Base-by-base conservation (phyloP, 139 green algal species). In the Desmodesmus armatus region DNA sequence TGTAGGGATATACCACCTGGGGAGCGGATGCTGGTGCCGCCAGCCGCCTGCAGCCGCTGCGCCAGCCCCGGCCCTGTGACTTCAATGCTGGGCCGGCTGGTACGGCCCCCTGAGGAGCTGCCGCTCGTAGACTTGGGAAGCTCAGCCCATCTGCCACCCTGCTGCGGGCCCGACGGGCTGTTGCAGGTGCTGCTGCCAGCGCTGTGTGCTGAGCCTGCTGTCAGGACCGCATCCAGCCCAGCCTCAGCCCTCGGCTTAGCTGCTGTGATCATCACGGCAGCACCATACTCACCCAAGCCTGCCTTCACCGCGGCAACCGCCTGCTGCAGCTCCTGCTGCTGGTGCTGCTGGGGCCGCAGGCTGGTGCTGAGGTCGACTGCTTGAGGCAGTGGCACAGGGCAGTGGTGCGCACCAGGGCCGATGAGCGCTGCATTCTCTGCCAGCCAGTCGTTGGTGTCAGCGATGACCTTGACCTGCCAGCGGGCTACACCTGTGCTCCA, bases 391-490 rank as follows among this genome's bases (percentile, higher is more conserved):
- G 74, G 74, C 3, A 81, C 37, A 25, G 23, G 33, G 13, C 6
- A 19, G 21, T 51, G 33, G 3, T 21, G 49, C 40, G 51, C 1
- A 35, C 19, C 51, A 37, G 49, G 11, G 33, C 29, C 33, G 9
- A 77, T n/a, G 6, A 78, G 25, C 33, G 13, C 15, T 25, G 47
- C 80, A 47, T 78, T 85, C 9, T 0, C 39, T 5, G 44, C 66
- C 31, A 85, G 33, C 66, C 65, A 69, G 33, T 29, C 67, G 35
- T 85, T 85, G 33, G 44, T 72, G 33, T 85, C 80, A 3, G 29
- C n/a, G 0, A 49, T 78, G 0, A 78, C 66, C 25, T 78, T 77
- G 44, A 49, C 80, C 47, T 69, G 43, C 44, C 44, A 85, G 23
- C 44, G 33, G 44, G 25, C 67, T 0, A 85, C 67, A 4, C 44